Evolutionary conservation across 805 yeast species (phyloP).

Genomic region (Zygotorulaspora chibaensis): DNA sequence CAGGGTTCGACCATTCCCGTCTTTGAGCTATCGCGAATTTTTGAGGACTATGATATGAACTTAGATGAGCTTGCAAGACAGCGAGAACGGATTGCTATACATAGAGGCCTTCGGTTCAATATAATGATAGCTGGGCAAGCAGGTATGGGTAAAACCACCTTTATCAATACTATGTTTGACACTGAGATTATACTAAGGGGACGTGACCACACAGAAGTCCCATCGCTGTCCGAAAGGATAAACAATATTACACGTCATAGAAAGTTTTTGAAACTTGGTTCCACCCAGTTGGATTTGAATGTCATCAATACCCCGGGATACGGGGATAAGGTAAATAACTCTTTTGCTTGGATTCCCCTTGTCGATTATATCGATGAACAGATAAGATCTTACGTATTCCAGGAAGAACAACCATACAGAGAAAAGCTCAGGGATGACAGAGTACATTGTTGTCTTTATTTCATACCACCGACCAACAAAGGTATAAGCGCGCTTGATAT

Average conservation of each 20-base stretch:
- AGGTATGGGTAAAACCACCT: conserved; percentile 81
- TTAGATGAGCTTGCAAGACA: conserved; percentile 30
- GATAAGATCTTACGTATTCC: conserved; percentile 61
- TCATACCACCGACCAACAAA: conserved; percentile 65
- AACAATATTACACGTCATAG: conserved; percentile 15
- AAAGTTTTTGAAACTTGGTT: conserved; percentile 22
- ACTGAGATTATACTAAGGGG: conserved; percentile 39
- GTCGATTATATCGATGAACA: conserved; percentile 76
- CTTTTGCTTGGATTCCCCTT: conserved; percentile 62
- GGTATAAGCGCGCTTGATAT: conserved; percentile 64
- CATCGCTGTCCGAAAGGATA: conserved; percentile 13
- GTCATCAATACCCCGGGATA: conserved; percentile 75
- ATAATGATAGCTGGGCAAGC: conserved; percentile 82
- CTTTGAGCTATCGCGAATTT: conserved; percentile 1
- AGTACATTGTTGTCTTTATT: conserved; percentile 82
- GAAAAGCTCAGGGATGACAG: conserved; percentile 52
- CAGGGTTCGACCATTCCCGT: conserved; percentile 1
- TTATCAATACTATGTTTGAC: conserved; percentile 75
- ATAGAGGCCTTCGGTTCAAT: conserved; percentile 70
- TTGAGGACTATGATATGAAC: conserved; percentile 21
- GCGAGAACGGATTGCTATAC: conserved; percentile 33
- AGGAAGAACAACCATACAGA: conserved; percentile 73
- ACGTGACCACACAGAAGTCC: conserved; percentile 40
- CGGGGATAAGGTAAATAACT: conserved; percentile 65
- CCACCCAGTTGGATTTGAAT: conserved; percentile 47